Base-by-base conservation (phyloP, 441 rosid genomes). In the Aquilaria agallochum region DNA sequence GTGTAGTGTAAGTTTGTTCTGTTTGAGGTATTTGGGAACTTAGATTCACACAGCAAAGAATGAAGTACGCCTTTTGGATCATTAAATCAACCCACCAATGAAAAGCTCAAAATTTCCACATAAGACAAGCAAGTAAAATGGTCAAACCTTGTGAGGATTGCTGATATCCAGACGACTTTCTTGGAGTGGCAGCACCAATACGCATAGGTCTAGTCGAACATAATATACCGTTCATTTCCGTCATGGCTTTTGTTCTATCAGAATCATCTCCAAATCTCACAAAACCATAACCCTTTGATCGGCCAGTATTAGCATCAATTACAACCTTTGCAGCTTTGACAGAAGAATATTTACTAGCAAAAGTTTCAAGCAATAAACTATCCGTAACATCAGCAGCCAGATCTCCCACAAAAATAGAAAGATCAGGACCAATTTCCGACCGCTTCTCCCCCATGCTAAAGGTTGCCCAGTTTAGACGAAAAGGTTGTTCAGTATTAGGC, bases 201-300 rank as follows among this genome's bases (percentile, higher is more conserved):
- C 98, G 88, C 98, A 94, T 91, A 45, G 96, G 88, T 80, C 98
- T 84, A 80, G 83, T 89, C 3, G 87, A 90, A 78, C 96, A 94
- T 68, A 83, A 83, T 10, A 80, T 80, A 58, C 99, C 97, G 66
- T 91, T 78, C 99, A 94, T 94, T 76, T 94, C 99, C 11, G 74
- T 57, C 97, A 94, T 89, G 45, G 99, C 97, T 70, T 80, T 78
- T 52, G 79, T 70, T 70, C 90, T 83, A 67, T 93, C 98, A 67
- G 11, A 70, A 58, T 88, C 97, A 65, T 92, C 97, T 56, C 94
- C 97, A 67, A 92, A 92, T 71, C 96, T 88, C 75, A 92, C 98
- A 80, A 93, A 93, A 30, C 98, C 98, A 58, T 90, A 93, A 56
- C 98, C 98, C 65, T 90, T 93, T 44, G 98, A 88, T 60, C 96